Evolutionary conservation across 306 rosid genomes (phyloP), one percentile per base, ranked within the genome.

Genomic region (Urtica urens): DNA sequence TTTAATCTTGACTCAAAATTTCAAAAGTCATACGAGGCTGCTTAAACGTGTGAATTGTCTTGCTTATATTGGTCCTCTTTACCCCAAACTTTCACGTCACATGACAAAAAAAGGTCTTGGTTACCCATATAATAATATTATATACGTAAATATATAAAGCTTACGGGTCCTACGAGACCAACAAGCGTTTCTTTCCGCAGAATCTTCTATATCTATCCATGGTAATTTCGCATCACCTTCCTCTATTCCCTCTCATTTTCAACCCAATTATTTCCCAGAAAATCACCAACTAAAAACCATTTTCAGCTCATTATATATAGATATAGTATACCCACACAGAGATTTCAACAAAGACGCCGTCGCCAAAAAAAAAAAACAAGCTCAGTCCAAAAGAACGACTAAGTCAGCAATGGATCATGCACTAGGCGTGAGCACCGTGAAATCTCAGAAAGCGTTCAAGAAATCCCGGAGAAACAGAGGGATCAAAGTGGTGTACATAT

Each of bases 401-500:
- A 9, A 10, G 11, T 35, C 4, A 2, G 14, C 15, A 13, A 45
- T 51, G 66, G 57, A 59, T 22, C n/a, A n/a, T n/a, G 40, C 66
- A 51, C 49, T 51, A 16, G 67, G 82, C 0, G 68, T 69, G 38
- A 55, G 23, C 16, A 39, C 62, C 38, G 33, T 44, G 86, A 78
- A 69, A 66, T 60, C 42, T 48, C 75, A 62, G 8, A 70, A 65
- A 54, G 45, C 17, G 21, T 57, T 61, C 20, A 72, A 22, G 56
- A 53, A 63, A 64, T 62, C 54, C 38, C 70, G 53, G n/a, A 23
- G 40, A 6, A 12, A 50, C 17, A 78, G 72, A 44, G 71, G 62
- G 11, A 64, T 86, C 28, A 81, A 79, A 35, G 93, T 86, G 1
- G 83, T 78, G 10, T 86, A 86, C 69, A 86, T 86, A 56, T 78